These are phyloP conservation scores for Stromatinia cepivora DNA, from an alignment of 2,329 filamentous ascomycete genomes.

Conservation along the genomic window DNA sequence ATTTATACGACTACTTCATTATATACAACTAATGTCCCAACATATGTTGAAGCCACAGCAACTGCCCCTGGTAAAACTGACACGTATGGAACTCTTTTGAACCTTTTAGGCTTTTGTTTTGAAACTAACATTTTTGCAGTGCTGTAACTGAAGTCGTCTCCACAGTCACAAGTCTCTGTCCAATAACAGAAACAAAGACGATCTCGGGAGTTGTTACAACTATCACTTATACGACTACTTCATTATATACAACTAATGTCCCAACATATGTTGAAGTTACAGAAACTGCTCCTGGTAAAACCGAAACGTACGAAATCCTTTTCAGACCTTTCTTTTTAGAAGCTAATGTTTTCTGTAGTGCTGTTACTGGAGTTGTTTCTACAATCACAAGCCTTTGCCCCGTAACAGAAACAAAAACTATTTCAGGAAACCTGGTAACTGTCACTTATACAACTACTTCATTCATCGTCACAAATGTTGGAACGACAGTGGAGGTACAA, in stretches of 20 bases:
- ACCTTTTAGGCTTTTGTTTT: neutral
- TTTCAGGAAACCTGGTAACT: neutral
- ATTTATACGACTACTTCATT: constrained; percentile 19
- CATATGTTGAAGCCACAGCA: constrained; percentile 15
- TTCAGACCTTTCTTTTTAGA: neutral
- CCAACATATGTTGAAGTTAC: constrained; percentile 20
- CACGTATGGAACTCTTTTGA: neutral
- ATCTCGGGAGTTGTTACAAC: constrained; percentile 5
- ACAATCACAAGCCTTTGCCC: constrained; percentile 41
- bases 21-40: no score
- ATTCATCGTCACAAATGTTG: constrained; percentile 5
- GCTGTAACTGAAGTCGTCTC: constrained; percentile 3
- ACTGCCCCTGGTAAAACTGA: neutral
- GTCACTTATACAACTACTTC: constrained; percentile 19
- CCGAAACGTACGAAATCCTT: neutral
- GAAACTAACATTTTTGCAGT: constrained; percentile 9
- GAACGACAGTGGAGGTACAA: constrained; percentile 22
- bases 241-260: constrained; percentile 7
- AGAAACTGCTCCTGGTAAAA: neutral
- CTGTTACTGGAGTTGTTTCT: constrained; percentile 1
- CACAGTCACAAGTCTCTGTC: constrained; percentile 38
- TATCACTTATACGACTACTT: constrained; percentile 16
- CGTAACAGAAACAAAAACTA: constrained; percentile 26
- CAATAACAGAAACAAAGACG: constrained; percentile 33
- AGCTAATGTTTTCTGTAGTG: constrained; percentile 14